phyloP scores from a whole-genome alignment of 129 eudicot genomes.

The Flaveria linearis region DNA sequence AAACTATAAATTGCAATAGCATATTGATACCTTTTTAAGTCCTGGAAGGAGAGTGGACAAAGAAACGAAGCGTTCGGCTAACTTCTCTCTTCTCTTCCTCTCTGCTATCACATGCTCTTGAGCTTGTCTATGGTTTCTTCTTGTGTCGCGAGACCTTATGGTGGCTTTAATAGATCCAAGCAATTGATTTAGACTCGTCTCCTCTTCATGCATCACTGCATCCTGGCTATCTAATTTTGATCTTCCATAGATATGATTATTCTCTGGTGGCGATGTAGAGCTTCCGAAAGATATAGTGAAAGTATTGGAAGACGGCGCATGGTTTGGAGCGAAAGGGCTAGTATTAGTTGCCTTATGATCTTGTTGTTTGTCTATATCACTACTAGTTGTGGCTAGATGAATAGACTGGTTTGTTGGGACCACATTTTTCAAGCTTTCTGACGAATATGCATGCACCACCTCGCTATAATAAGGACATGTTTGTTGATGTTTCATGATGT shows the following conservation, averaged over 20 bases:
- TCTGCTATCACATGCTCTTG: constrained; percentile 33
- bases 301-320: constrained; percentile 9
- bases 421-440: constrained; percentile 20
- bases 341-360: constrained; percentile 3
- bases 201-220: constrained; percentile 8
- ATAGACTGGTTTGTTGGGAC: constrained; percentile 11
- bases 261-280: constrained; percentile 24
- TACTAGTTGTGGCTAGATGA: constrained; percentile 15
- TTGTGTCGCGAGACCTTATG: constrained; percentile 16
- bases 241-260: constrained; percentile 10
- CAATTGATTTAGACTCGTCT: constrained; percentile 16
- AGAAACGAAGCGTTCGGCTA: constrained; percentile 32
- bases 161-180: constrained; percentile 11
- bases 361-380: constrained; percentile 15
- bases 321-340: constrained; percentile 18
- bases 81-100: constrained; percentile 32
- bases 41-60: constrained; percentile 30
- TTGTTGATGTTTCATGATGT: constrained; percentile 22
- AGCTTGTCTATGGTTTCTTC: constrained; percentile 33
- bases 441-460: constrained; percentile 24
- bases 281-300: constrained; percentile 32
- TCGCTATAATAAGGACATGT: constrained; percentile 20
- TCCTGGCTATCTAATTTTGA: constrained; percentile 11
- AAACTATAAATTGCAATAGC: background rate
- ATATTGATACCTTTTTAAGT: constrained; percentile 23